These are phyloP conservation scores for Lepidium sativum DNA, from an alignment of 345 rosid genomes.

Conservation along the genomic window DNA sequence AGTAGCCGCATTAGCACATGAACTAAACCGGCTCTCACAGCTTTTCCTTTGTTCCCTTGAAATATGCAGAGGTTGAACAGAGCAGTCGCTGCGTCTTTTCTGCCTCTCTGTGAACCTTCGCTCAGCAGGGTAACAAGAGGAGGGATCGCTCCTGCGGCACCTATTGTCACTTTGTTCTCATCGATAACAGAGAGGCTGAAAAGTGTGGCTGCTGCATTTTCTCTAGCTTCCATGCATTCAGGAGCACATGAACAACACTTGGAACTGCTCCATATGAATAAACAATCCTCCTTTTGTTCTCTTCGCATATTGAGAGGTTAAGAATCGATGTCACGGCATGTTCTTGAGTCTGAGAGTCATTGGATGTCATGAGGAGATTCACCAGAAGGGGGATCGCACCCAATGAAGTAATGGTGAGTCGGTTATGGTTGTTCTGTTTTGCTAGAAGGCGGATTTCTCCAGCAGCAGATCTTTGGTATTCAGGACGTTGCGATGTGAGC, in stretches of 20 bases:
- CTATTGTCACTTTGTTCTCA: conserved; percentile 81
- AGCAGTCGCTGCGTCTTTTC: conserved; percentile 94
- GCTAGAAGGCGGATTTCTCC: conserved; percentile 93
- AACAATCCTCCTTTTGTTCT: conserved; percentile 78
- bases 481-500: conserved; percentile 55
- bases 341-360: conserved; percentile 63
- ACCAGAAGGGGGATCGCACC: conserved; percentile 92
- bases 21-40: conserved; percentile 73
- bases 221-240: conserved; percentile 92
- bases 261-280: conserved; percentile 65
- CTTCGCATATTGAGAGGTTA: conserved; percentile 82
- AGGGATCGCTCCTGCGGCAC: conserved; percentile 74
- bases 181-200: conserved; percentile 91
- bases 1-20: conserved; percentile 51
- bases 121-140: conserved; percentile 71
- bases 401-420: conserved; percentile 80
- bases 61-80: conserved; percentile 81
- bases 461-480: conserved; percentile 71
- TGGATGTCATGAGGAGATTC: conserved; percentile 50
- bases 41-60: conserved; percentile 94
- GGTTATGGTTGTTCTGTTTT: conserved; percentile 77
- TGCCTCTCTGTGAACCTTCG: conserved; percentile 93
- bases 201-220: conserved; percentile 92
- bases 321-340: conserved; percentile 90
- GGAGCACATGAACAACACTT: conserved; percentile 75